These are phyloP conservation scores for Volvox africanus DNA, from an alignment of 139 green algal genomes.

Conservation along the genomic window DNA sequence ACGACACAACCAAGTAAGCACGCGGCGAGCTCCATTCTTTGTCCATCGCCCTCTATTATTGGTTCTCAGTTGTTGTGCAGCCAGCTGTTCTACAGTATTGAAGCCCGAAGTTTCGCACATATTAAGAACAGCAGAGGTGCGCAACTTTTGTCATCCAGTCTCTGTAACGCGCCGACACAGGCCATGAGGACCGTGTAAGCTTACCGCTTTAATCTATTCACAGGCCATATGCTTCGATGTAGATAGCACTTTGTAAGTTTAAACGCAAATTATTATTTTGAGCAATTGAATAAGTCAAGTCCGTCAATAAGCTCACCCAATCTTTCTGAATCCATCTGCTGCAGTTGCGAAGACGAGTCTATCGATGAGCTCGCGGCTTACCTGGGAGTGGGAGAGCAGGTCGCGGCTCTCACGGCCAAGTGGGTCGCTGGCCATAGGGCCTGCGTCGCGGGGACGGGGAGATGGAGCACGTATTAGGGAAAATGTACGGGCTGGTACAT, in stretches of 20 bases:
- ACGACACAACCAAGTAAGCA: background rate
- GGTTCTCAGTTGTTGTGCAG: background rate
- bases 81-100: background rate
- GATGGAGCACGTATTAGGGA: background rate
- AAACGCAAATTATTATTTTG: background rate
- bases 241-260: slow-evolving; percentile 94
- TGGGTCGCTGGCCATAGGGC: slow-evolving; percentile 16
- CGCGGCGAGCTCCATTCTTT: background rate
- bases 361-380: slow-evolving; percentile 97
- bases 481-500: no score
- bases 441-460: background rate
- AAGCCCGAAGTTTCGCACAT: slow-evolving; percentile 14
- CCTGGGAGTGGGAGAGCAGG: slow-evolving; percentile 89
- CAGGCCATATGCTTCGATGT: slow-evolving; percentile 97
- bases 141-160: background rate
- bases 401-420: slow-evolving; percentile 87
- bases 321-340: background rate
- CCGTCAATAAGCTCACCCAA: background rate
- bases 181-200: background rate
- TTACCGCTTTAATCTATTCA: background rate
- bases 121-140: slow-evolving; percentile 4
- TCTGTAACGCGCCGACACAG: background rate
- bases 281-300: background rate
- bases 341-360: slow-evolving; percentile 94
- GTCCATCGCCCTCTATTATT: background rate